phyloP scores from a whole-genome alignment of 2,329 filamentous ascomycete genomes.

The Chaetomiaceae sp. region DNA sequence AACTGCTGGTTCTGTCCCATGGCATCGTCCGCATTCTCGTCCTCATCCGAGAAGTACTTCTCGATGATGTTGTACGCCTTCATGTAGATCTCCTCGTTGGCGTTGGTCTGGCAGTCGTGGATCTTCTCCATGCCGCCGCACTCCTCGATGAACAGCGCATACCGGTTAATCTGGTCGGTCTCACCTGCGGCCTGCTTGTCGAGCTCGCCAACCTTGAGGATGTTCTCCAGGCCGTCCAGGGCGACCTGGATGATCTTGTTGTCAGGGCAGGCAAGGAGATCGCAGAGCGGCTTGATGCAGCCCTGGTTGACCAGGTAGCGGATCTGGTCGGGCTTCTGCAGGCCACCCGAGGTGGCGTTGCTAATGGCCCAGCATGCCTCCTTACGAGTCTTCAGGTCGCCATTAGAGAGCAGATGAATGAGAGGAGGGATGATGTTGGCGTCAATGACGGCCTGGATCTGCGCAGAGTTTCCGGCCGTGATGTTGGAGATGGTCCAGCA shows the following conservation, averaged over 20 bases:
- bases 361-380: conserved; percentile 99
- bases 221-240: conserved; percentile 96
- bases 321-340: conserved; percentile 98
- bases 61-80: conserved; percentile 99
- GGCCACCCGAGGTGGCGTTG: conserved; percentile 92
- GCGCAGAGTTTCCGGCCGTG: conserved; percentile 93
- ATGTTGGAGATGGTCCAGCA: conserved; percentile 99
- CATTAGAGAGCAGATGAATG: conserved; percentile 92
- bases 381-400: conserved; percentile 98
- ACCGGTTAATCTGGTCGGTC: conserved; percentile 83
- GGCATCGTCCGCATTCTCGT: conserved; percentile 81
- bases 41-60: conserved; percentile 99
- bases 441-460: conserved; percentile 95
- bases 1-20: conserved; percentile 76
- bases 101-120: conserved; percentile 99
- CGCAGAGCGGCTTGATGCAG: conserved; percentile 95
- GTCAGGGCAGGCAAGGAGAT: conserved; percentile 90
- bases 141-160: conserved; percentile 97
- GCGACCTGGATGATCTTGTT: conserved; percentile 99
- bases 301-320: conserved; percentile 89
- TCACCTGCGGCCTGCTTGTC: conserved; percentile 87
- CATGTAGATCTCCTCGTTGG: conserved; percentile 99
- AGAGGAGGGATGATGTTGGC: conserved; percentile 94
- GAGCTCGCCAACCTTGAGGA: conserved; percentile 97
- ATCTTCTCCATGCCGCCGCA: conserved; percentile 99